Evolutionary conservation across 768 basidiomycete genomes (phyloP).

Genomic region (Collybiopsis confluens): DNA sequence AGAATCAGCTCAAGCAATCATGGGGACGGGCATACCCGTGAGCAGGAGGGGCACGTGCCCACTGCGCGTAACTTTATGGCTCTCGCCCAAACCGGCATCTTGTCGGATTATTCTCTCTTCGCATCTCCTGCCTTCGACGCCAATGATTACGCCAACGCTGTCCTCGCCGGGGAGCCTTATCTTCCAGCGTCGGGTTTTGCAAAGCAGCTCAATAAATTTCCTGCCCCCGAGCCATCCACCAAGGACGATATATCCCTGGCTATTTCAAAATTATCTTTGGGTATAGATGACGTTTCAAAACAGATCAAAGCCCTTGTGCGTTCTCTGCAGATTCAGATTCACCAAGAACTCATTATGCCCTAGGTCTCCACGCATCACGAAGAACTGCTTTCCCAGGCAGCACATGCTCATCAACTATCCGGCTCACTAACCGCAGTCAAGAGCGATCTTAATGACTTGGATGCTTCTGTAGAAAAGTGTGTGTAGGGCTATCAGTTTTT

Average conservation of each 20-base stretch:
- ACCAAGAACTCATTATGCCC: neutral
- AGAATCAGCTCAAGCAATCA: neutral
- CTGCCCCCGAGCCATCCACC: constrained; percentile 47
- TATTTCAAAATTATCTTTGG: constrained; percentile 80
- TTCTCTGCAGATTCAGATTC: constrained; percentile 2
- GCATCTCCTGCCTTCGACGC: constrained; percentile 73
- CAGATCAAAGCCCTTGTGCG: constrained; percentile 83
- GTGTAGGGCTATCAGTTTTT: constrained; percentile 18
- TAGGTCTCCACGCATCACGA: constrained; percentile 85
- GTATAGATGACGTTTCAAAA: constrained; percentile 88
- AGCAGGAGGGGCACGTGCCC: too few species aligned
- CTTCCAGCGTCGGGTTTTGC: constrained; percentile 33
- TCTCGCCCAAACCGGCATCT: neutral
- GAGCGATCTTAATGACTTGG: constrained; percentile 68
- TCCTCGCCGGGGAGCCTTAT: constrained; percentile 81
- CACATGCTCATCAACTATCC: constrained; percentile 66
- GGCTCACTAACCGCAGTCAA: constrained; percentile 66
- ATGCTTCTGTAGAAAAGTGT: constrained; percentile 74
- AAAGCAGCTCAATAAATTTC: constrained; percentile 23
- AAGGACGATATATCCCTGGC: constrained; percentile 89
- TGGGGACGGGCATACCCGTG: neutral
- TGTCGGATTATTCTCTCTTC: constrained; percentile 70
- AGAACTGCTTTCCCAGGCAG: constrained; percentile 76
- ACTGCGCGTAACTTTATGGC: neutral
- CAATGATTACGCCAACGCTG: constrained; percentile 86